Base-by-base conservation (phyloP, 257 asterid species). In the Osmanthus fragrans region DNA sequence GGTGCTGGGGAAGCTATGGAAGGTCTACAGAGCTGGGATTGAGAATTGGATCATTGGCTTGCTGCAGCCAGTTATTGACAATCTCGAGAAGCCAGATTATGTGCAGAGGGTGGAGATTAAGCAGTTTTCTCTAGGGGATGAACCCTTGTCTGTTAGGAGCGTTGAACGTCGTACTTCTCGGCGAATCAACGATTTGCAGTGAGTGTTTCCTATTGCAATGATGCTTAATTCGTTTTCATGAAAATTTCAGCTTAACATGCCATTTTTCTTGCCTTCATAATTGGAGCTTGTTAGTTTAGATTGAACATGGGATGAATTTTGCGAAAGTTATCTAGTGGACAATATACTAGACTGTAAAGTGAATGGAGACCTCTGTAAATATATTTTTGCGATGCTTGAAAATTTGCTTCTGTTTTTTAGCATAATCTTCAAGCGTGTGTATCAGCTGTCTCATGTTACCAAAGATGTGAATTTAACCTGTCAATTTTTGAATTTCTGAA, bases 1-100 rank as follows among this genome's bases (percentile, higher is more conserved):
- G 97, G 97, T 92, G 86, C 80, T 92, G 84, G 93, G 93, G 77
- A 92, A 92, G 88, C 81, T 92, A 80, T 92, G 97, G 97, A 92
- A 92, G 82, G 96, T 92, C 1, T 92, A 92, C 37, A 88, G 89
- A 79, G 84, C 83, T 72, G 92, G 89, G 39, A 78, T 92, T 75
- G 97, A 92, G 90, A 90, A 89, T 85, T 92, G 97, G 96, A 64
- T 92, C n/a, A 87, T 88, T 77, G 97, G 96, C 47, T 85, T 87
- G 87, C 86, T 92, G 76, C 97, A 92, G 83, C 97, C 97, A 63
- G 97, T 92, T 58, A 92, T 92, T 81, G 97, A 92, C 84, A 72
- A 92, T 88, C 87, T 92, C 21, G 84, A 85, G 87, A 92, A 92
- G 84, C 96, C 97, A 33, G 96, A 92, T 85, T 92, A 90, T 79